Evolutionary conservation across 2,329 filamentous ascomycete species (phyloP).

Genomic region (Cyclaneusma minus): DNA sequence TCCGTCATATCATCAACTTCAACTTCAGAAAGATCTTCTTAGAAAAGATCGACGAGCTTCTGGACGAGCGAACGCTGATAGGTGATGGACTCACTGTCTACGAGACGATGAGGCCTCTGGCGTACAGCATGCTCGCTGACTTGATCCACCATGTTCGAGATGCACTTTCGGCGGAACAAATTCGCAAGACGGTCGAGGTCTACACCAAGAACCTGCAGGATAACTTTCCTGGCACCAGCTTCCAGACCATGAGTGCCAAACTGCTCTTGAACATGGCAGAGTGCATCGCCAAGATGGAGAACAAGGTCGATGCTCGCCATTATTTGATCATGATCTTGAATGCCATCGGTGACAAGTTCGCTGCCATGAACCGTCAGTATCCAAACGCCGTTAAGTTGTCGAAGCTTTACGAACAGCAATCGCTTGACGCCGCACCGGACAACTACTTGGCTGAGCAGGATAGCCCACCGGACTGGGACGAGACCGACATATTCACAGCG

Average conservation of each 20-base stretch:
- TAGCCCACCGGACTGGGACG: conserved; percentile 81
- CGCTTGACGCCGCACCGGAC: conserved; percentile 48
- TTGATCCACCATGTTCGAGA: conserved; percentile 95
- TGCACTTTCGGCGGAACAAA: conserved; percentile 75
- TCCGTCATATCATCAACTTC: conserved; percentile 97
- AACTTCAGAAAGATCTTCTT: conserved; percentile 94
- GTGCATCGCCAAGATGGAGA: conserved; percentile 83
- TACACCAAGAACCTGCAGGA: conserved; percentile 95
- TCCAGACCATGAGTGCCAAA: conserved; percentile 99
- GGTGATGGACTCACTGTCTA: conserved; percentile 94
- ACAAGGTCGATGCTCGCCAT: conserved; percentile 88
- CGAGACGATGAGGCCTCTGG: conserved; percentile 86
- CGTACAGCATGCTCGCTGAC: conserved; percentile 97
- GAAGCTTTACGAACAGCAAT: conserved; percentile 54
- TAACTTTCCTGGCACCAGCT: conserved; percentile 91
- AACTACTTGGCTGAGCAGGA: conserved; percentile 76
- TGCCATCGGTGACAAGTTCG: conserved; percentile 96
- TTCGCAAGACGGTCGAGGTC: conserved; percentile 87
- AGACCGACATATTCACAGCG: conserved; percentile 92
- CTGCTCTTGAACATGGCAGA: conserved; percentile 95
- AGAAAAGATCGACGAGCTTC: conserved; percentile 81
- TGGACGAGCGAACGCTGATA: conserved; percentile 88
- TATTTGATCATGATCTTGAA: conserved; percentile 96
- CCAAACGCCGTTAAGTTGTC: conserved; percentile 89
- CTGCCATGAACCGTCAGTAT: conserved; percentile 93